Conservation (phyloP, 345 rosid genomes). For the Capsella bursapastoris region DNA sequence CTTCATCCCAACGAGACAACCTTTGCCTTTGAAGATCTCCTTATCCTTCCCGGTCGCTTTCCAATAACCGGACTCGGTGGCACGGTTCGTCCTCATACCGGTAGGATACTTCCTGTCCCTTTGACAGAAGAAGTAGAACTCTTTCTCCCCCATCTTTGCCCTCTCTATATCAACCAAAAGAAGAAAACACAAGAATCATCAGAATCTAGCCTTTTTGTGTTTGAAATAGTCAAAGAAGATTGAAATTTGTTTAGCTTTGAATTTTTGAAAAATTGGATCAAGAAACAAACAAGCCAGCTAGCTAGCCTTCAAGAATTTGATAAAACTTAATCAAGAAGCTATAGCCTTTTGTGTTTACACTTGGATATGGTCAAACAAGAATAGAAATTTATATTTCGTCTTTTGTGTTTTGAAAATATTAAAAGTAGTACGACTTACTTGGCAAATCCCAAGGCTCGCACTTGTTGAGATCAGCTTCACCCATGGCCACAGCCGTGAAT, state of each 20-base stretch:
- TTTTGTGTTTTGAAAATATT: not conserved
- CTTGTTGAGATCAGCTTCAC: conserved; percentile 94
- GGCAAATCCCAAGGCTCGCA: conserved; percentile 97
- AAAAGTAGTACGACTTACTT: conserved; percentile 48
- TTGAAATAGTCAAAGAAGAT: conserved; percentile 25
- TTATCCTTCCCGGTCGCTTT: conserved; percentile 98
- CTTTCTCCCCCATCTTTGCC: conserved; percentile 97
- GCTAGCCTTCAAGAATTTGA: conserved; percentile 14
- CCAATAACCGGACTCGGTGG: conserved; percentile 94
- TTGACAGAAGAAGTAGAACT: conserved; percentile 93
- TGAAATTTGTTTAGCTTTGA: conserved; percentile 5
- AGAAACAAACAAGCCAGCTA: not conserved
- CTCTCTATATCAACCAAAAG: conserved; percentile 50
- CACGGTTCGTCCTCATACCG: conserved; percentile 95
- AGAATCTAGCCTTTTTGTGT: conserved; percentile 14
- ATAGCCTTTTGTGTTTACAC: conserved; percentile 23
- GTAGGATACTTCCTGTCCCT: conserved; percentile 94
- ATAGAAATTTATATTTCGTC: not conserved
- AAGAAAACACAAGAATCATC: not conserved
- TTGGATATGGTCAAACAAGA: conserved; percentile 31
- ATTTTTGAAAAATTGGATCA: not conserved
- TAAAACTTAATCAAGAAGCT: conserved; percentile 38
- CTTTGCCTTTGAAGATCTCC: conserved; percentile 67
- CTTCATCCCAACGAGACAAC: conserved; percentile 91
- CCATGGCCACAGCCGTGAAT: conserved; percentile 76